Conservation (phyloP, 805 yeast species). For the Saccharomyces cerevisiae region DNA sequence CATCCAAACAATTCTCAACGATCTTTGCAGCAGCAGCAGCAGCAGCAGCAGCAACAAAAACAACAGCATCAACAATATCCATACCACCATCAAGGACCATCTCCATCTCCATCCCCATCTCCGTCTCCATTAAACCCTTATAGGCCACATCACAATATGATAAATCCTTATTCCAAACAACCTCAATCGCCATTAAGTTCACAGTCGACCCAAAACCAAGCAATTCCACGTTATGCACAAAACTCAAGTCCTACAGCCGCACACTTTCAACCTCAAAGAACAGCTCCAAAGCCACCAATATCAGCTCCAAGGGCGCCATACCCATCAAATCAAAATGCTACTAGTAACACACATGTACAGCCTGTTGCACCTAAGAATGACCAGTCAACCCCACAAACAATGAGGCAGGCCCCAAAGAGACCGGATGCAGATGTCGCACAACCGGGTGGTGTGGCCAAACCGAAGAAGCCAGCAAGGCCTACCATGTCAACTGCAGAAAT, state of each 20-base stretch:
- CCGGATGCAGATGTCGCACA: slow-evolving; percentile 13
- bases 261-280: slow-evolving; percentile 22
- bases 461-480: slow-evolving; percentile 43
- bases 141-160: slow-evolving; percentile 20
- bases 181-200: slow-evolving; percentile 1
- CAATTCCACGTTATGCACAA: slow-evolving; percentile 4
- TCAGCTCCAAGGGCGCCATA: background rate
- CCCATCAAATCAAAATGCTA: slow-evolving; percentile 19
- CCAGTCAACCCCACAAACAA: slow-evolving; percentile 18
- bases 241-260: slow-evolving; percentile 7
- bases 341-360: slow-evolving; percentile 31
- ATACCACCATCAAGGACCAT: slow-evolving; percentile 15
- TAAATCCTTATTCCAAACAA: slow-evolving; percentile 18
- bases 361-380: slow-evolving; percentile 7
- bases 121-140: slow-evolving; percentile 5
- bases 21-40: slow-evolving; percentile 1
- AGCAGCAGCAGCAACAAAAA: slow-evolving; percentile 8
- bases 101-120: slow-evolving; percentile 9
- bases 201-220: slow-evolving; percentile 3
- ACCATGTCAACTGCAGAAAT: slow-evolving; percentile 82
- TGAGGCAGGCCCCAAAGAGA: slow-evolving; percentile 29
- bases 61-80: slow-evolving; percentile 19
- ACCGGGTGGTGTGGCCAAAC: slow-evolving; percentile 30
- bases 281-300: slow-evolving; percentile 19
- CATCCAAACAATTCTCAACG: slow-evolving; percentile 9